A percentile compares a stretch with the other conserved stretches of the same genome.
These are phyloP conservation scores for Xylariaceae sp. DNA, from an alignment of 2,329 filamentous ascomycete genomes.

Conservation along the genomic window DNA sequence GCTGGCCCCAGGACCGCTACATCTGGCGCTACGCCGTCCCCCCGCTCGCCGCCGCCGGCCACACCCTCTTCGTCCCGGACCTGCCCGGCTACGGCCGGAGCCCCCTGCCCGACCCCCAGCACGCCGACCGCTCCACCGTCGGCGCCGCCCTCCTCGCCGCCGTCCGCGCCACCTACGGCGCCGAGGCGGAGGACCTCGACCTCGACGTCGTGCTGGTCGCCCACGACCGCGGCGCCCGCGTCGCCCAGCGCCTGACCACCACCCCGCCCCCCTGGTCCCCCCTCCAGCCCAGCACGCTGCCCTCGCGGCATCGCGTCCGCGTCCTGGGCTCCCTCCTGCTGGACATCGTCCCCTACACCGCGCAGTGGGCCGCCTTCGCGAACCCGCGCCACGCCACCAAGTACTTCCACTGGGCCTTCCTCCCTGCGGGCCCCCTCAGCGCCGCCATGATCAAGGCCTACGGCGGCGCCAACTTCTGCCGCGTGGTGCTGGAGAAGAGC, in stretches of 20 bases:
- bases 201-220: conserved; percentile 9
- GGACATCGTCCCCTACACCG: conserved; percentile 12
- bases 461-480: conserved; percentile 10
- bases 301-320: conserved; percentile 2
- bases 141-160: conserved; percentile 7
- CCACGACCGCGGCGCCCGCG: conserved; percentile 10
- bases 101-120: conserved; percentile 8
- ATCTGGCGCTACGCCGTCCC: conserved; percentile 14
- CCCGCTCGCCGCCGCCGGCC: conserved; percentile 5
- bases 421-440: too few relatives aligned
- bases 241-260: conserved; percentile 9
- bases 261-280: neutral
- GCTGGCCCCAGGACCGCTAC: conserved; percentile 13
- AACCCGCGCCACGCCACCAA: conserved; percentile 9
- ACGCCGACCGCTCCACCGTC: conserved; percentile 9
- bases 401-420: conserved; percentile 13
- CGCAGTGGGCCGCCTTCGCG: conserved; percentile 10
- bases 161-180: conserved; percentile 10
- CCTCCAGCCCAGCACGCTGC: neutral
- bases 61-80: conserved; percentile 12
- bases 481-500: conserved; percentile 3
- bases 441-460: conserved; percentile 10
- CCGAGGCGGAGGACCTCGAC: conserved; percentile 1
- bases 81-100: conserved; percentile 13
- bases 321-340: conserved; percentile 10